phyloP scores from a whole-genome alignment of 192 early-diverging fungal genomes.

The Backusella tarrabulga region DNA sequence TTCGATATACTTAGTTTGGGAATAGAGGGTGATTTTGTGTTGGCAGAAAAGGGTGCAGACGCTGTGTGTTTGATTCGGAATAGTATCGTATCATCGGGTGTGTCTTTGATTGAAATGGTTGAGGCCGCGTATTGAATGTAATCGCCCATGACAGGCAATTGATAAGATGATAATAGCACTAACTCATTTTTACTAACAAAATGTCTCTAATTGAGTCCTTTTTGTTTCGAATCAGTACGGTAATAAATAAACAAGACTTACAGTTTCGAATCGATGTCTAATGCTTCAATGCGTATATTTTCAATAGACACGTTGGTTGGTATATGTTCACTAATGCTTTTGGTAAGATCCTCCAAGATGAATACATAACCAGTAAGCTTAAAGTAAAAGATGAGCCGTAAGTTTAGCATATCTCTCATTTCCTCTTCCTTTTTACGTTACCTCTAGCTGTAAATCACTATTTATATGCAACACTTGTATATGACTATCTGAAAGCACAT shows the following conservation, averaged over 20 bases:
- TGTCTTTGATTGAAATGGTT: neutral
- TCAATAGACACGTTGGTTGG: neutral
- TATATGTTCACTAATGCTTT: constrained; percentile 1
- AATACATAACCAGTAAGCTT: neutral
- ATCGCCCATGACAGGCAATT: neutral
- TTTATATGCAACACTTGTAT: neutral
- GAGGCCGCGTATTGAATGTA: neutral
- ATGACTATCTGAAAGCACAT: neutral
- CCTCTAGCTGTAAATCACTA: neutral
- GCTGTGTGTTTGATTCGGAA: neutral
- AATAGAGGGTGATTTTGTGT: neutral
- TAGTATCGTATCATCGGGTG: neutral
- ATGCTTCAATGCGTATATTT: neutral
- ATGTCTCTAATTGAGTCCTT: too few species aligned
- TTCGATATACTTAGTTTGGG: neutral
- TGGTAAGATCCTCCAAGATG: neutral
- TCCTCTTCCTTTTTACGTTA: neutral
- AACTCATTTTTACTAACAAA: neutral
- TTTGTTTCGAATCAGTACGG: too few species aligned
- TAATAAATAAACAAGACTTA: neutral
- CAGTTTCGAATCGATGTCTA: neutral
- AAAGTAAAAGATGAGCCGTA: neutral
- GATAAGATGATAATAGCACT: neutral
- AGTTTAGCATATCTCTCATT: neutral
- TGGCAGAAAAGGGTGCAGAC: neutral